Evolutionary conservation across 805 yeast species (phyloP).

Genomic region (Pichia ethanolica): DNA sequence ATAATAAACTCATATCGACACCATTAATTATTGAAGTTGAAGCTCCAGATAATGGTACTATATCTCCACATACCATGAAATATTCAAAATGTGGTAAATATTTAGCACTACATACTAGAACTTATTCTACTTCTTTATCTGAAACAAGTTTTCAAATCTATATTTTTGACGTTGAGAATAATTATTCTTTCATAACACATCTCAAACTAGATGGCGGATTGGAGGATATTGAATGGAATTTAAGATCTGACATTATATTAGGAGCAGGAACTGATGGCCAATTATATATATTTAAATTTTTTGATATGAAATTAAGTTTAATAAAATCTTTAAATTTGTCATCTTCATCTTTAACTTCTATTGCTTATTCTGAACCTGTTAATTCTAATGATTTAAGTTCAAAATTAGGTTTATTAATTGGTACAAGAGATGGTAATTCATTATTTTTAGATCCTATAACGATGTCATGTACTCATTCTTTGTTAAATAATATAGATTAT

Average conservation of each 20-base stretch:
- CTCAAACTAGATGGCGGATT: not conserved
- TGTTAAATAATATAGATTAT: slow-evolving; percentile 3
- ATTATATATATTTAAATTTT: slow-evolving; percentile 4
- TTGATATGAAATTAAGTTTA: not conserved
- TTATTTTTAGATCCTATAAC: slow-evolving; percentile 7
- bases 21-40: slow-evolving; percentile 2
- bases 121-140: not conserved
- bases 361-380: not conserved
- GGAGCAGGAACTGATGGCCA: slow-evolving; percentile 8
- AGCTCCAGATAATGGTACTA: not conserved
- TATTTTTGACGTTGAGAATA: slow-evolving; percentile 1
- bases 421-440: slow-evolving; percentile 14
- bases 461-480: slow-evolving; percentile 6
- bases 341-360: slow-evolving; percentile 10
- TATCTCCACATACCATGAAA: slow-evolving; percentile 7
- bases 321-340: slow-evolving; percentile 5
- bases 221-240: slow-evolving; percentile 8
- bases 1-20: not conserved
- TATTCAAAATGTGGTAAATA: slow-evolving; percentile 10
- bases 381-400: not conserved
- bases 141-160: not conserved
- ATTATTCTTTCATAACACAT: not conserved
- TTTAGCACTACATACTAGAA: slow-evolving; percentile 5
- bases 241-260: not conserved
- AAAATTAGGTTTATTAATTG: slow-evolving; percentile 3